Evolutionary conservation across 345 rosid genomes (phyloP), one percentile per base, ranked within the genome.

Genomic region (Diplotaxis tenuifolia): DNA sequence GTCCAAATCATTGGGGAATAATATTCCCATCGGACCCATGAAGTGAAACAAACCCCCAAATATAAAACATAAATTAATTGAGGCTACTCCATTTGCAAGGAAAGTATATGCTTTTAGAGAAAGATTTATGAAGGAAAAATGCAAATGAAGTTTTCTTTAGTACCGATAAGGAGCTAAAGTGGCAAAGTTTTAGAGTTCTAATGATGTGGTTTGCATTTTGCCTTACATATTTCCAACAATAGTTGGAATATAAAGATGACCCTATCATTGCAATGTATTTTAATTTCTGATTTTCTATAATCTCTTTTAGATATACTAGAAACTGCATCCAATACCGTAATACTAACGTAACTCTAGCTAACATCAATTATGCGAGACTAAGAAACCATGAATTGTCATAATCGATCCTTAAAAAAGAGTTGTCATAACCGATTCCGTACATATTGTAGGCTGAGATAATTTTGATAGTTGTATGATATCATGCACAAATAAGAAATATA

Each of bases 1-100:
- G 76, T 60, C 52, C 78, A 73, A 78, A 78, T 78, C 81, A 78
- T 78, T 78, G 78, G 81, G 78, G 78, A 72, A 78, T 73, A 67
- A 78, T 78, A 72, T 67, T 73, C 34, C 12, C 22, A 62, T 40
- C 15, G 74, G 81, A 73, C 77, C 80, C 72, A 58, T 71, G 28
- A 62, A 54, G 54, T 28, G 55, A 49, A 32, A 54, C 19, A 62
- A 58, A 68, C 34, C 27, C 27, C 28, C 54, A 75, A 56, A 62
- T 65, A 53, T 64, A 70, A 25, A 76, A 65, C 53, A 64, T 42
- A 65, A 34, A 59, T 7, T 65, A 77, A 60, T 12, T 53, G 68
- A 72, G 75, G 8, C 65, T 73, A 68, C 81, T 78, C 81, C 69
- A 73, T 68, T 78, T 72, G 62, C 75, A 78, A 73, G 78, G 67